Conservation (phyloP, 2,329 filamentous ascomycete species). For the Cladosporium sp. region DNA sequence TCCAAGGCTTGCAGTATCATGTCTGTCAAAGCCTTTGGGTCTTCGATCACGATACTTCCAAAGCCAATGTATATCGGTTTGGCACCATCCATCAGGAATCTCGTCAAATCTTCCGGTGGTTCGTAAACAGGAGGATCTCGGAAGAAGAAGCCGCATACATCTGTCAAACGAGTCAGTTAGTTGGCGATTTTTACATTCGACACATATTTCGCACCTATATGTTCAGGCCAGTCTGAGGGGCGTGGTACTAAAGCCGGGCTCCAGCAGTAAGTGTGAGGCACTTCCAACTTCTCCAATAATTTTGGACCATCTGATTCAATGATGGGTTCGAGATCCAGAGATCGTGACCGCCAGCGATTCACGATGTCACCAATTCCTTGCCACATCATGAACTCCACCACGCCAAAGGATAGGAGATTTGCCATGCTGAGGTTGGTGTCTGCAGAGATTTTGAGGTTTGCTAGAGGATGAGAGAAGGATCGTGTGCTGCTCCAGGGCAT, state of each 20-base stretch:
- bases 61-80: conserved; percentile 79
- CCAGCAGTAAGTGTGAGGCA: conserved; percentile 70
- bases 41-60: conserved; percentile 75
- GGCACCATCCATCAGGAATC: conserved; percentile 65
- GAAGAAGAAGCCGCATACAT: conserved; percentile 73
- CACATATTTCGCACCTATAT: conserved; percentile 55
- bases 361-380: conserved; percentile 81
- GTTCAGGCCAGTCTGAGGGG: conserved; percentile 39
- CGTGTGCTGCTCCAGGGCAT: conserved; percentile 88
- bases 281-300: conserved; percentile 68
- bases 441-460: conserved; percentile 70
- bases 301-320: conserved; percentile 75
- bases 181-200: not conserved
- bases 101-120: conserved; percentile 61
- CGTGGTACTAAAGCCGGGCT: conserved; percentile 31
- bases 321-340: conserved; percentile 69
- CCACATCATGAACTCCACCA: conserved; percentile 88
- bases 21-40: conserved; percentile 66
- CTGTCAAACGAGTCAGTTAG: not conserved
- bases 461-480: conserved; percentile 78
- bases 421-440: conserved; percentile 71
- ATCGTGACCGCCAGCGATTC: conserved; percentile 70
- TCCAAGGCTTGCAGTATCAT: conserved; percentile 69
- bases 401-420: conserved; percentile 75
- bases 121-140: conserved; percentile 60